Evolutionary conservation across 768 basidiomycete species (phyloP).

Genomic region (Strobilomyces confusus): DNA sequence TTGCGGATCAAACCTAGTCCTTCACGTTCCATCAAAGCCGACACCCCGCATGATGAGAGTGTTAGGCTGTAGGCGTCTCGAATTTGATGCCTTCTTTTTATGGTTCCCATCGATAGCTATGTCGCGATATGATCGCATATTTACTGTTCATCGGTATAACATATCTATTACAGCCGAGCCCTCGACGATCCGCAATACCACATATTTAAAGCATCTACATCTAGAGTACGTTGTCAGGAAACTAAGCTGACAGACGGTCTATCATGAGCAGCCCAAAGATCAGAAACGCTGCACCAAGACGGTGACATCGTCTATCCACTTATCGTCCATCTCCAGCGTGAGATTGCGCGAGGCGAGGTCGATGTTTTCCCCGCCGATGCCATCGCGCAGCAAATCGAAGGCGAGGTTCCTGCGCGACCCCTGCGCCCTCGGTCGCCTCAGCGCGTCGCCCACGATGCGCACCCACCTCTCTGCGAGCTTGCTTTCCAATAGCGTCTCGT

Average conservation of each 20-base stretch:
- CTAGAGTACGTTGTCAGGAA: not conserved
- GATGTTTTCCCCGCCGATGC: constrained; percentile 40
- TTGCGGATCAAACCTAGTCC: constrained; percentile 35
- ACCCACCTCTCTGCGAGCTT: constrained; percentile 36
- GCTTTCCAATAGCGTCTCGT: constrained; percentile 18
- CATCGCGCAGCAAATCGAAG: constrained; percentile 38
- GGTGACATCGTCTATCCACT: constrained; percentile 50
- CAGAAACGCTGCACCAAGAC: constrained; percentile 40
- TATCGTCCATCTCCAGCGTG: constrained; percentile 48
- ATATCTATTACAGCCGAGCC: constrained; percentile 10
- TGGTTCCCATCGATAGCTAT: not conserved
- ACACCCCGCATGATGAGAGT: constrained; percentile 16
- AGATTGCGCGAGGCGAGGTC: constrained; percentile 39
- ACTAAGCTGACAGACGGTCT: not conserved
- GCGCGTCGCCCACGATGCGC: constrained; percentile 26
- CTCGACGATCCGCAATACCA: constrained; percentile 7
- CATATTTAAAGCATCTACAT: constrained; percentile 4
- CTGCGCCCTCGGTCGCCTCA: constrained; percentile 19
- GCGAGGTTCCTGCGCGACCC: constrained; percentile 33
- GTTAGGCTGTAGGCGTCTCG: constrained; percentile 17
- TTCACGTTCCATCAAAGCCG: constrained; percentile 19
- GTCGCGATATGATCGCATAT: constrained; percentile 1
- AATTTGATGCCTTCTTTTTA: not conserved
- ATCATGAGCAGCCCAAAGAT: constrained; percentile 9
- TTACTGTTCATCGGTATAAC: constrained; percentile 11